A percentile compares a stretch with the other conserved stretches of the same genome.
These are phyloP conservation scores for Alliaria petiolata DNA, from an alignment of 345 rosid species.

Conservation along the genomic window DNA sequence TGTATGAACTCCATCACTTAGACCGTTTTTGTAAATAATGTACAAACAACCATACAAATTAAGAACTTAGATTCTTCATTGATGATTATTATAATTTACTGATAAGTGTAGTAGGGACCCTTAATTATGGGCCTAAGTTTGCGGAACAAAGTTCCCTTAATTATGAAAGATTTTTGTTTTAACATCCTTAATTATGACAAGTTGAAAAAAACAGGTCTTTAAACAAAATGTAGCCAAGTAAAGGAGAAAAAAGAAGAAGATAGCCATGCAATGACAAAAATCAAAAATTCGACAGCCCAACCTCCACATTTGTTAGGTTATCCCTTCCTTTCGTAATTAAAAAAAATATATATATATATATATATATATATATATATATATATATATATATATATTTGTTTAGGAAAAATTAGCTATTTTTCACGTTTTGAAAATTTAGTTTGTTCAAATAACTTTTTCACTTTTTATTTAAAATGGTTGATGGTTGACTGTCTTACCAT, in stretches of 20 bases:
- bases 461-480: no score
- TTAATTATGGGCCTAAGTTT: neutral
- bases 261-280: no score
- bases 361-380: no score
- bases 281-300: neutral
- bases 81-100: no score
- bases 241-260: neutral
- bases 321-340: neutral
- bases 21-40: neutral
- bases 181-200: neutral
- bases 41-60: neutral
- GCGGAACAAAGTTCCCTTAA: slow-evolving; percentile 14
- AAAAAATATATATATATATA: no score
- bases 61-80: no score
- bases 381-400: no score
- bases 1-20: neutral
- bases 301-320: neutral
- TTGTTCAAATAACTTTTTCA: neutral
- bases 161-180: neutral
- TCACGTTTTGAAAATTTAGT: neutral
- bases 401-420: no score
- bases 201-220: neutral
- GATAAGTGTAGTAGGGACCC: neutral
- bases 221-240: neutral
- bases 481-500: neutral